Conservation (phyloP, 768 basidiomycete genomes). For the Suillus clintonianus region DNA sequence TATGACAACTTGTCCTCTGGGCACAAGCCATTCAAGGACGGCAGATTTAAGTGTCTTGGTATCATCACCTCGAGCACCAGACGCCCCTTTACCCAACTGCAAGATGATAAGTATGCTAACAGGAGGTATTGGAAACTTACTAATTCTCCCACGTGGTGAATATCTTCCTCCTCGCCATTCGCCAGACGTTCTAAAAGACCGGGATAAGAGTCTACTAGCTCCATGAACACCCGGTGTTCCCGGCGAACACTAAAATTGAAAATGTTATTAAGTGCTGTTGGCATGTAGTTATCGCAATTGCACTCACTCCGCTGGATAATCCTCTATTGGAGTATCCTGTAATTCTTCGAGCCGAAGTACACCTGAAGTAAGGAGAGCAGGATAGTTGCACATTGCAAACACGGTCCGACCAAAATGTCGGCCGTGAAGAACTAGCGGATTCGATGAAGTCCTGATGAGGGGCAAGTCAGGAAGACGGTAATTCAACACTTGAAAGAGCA, state of each 20-base stretch:
- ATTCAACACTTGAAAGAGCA: too few relatives aligned
- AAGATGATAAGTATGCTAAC: not conserved
- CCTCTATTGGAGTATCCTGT: too few relatives aligned
- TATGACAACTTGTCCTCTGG: slow-evolving; percentile 11
- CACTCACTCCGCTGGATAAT: too few relatives aligned
- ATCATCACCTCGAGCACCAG: slow-evolving; percentile 8
- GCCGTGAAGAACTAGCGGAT: too few relatives aligned
- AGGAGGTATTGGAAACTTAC: not conserved
- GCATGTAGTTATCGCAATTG: too few relatives aligned
- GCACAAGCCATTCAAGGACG: slow-evolving; percentile 16
- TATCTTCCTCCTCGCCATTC: not conserved
- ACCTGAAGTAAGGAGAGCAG: too few relatives aligned
- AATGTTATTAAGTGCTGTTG: too few relatives aligned
- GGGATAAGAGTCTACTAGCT: not conserved
- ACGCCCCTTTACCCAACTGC: slow-evolving; percentile 23
- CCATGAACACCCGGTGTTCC: not conserved
- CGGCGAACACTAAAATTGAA: not conserved
- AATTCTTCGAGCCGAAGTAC: too few relatives aligned
- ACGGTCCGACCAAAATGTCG: too few relatives aligned
- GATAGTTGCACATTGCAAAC: too few relatives aligned
- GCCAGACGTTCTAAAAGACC: not conserved
- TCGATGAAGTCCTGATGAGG: too few relatives aligned
- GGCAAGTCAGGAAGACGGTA: too few relatives aligned
- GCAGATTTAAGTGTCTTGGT: slow-evolving; percentile 9
- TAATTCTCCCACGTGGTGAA: not conserved